Percentiles rank a stretch among this genome's conserved stretches.
phyloP scores from a whole-genome alignment of 83 land plant species.

The Diphasiastrum complanatum region DNA sequence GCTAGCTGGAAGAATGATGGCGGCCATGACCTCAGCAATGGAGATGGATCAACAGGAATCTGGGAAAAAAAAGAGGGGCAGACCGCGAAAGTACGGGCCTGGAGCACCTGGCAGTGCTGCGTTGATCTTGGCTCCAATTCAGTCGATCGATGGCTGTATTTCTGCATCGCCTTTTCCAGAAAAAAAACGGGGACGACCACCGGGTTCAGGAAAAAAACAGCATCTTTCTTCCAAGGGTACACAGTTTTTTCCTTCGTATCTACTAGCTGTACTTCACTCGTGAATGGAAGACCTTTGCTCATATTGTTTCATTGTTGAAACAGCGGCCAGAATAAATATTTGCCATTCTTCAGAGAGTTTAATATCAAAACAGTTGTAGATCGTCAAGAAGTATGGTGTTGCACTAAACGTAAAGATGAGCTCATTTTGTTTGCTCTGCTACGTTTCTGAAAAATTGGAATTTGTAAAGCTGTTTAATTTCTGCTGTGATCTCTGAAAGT shows the following conservation, averaged over 20 bases:
- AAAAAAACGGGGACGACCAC: conserved; percentile 6
- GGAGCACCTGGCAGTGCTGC: not conserved
- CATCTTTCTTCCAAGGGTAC: conserved; percentile 4
- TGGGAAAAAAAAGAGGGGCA: conserved; percentile 5
- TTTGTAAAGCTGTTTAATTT: too few relatives aligned
- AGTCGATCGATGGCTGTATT: too few relatives aligned
- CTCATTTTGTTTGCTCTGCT: not conserved
- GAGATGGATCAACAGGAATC: not conserved
- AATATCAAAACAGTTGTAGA: too few relatives aligned
- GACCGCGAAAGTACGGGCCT: conserved; percentile 4
- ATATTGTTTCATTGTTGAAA: not conserved
- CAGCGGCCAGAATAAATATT: not conserved
- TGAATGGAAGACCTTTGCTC: not conserved
- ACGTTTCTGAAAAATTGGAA: too few relatives aligned
- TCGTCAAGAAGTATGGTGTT: too few relatives aligned
- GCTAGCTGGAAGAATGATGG: too few relatives aligned
- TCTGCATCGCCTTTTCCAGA: not conserved
- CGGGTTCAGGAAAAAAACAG: conserved; percentile 11
- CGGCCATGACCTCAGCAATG: not conserved
- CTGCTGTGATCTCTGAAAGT: too few relatives aligned
- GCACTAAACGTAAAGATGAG: too few relatives aligned
- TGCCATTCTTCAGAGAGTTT: not conserved
- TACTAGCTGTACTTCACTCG: not conserved
- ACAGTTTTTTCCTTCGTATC: not conserved
- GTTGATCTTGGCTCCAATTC: not conserved